Base-by-base conservation (phyloP, 2,329 filamentous ascomycete genomes). In the Tolypocladium nubicola region DNA sequence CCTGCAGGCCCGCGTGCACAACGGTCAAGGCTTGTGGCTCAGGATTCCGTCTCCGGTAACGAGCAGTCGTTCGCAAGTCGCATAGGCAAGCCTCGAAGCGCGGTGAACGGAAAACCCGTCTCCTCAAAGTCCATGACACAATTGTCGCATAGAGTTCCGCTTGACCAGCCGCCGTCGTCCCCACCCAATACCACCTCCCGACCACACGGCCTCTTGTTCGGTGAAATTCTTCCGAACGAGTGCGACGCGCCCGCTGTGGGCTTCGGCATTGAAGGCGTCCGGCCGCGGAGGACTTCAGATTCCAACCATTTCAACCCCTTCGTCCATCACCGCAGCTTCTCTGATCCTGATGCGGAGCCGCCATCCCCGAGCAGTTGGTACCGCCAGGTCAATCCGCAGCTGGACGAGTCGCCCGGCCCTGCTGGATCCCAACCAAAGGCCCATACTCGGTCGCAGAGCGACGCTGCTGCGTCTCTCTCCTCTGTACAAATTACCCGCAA, bases 341-440 rank as follows among this genome's bases (percentile, higher is more conserved):
- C 83, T 50, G 76, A 84, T 62, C 72, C 77, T 43, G 79, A 82
- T 60, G 68, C 75, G 57, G 81, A 86, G 61, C 82, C 84, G 16
- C 72, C 81, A 16, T 89, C 86, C 4, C 85, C 86, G 13, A 85
- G 82, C 47, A 83, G 84, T 58, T 88, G 84, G 83, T 87, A 87
- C 69, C 77, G 76, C 56, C 67, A 68, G 54, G 69, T 66, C 58
- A 61, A 68, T 58, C 64, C 66, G 43, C 63, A 64, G 56, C 63
- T 59, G 30, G 58, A 59, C 53, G 58, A 62, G 40, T 52, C 62
- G 55, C 61, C 64, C 35, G 52, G 23, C 60, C 39, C 56, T 63
- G 14, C 64, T 63, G 40, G 59, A 63, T 41, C 56, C 63, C 56
- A 61, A 63, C 39, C 66, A 52, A 68, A 70, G 58, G 67, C 71